Percentiles rank a stretch among this genome's conserved stretches.
Evolutionary conservation across 495 filamentous ascomycete species (phyloP).

Genomic region (Chaetomidium leptoderma): DNA sequence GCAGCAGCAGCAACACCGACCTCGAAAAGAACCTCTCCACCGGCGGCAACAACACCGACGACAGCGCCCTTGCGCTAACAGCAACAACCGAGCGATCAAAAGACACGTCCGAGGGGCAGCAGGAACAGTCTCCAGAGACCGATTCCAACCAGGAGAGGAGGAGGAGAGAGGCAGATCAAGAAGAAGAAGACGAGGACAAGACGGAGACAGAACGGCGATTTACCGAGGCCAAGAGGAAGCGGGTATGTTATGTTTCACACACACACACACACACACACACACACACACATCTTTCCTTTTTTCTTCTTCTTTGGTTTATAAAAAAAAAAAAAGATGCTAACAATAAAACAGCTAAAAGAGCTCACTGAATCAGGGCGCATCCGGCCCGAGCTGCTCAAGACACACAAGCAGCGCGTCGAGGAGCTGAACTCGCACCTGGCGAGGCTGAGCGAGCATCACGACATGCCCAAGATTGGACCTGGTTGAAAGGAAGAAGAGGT

Average conservation of each 20-base stretch:
- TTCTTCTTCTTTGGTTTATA: neutral
- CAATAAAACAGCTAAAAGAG: conserved; percentile 57
- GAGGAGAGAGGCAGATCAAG: conserved; percentile 20
- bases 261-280: too few species aligned
- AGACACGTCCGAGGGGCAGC: neutral
- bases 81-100: neutral
- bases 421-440: conserved; percentile 92
- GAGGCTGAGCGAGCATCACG: conserved; percentile 91
- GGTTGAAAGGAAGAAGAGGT: conserved; percentile 50
- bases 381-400: conserved; percentile 73
- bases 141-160: neutral
- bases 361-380: conserved; percentile 48
- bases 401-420: conserved; percentile 94
- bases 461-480: conserved; percentile 86
- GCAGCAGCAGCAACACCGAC: conserved; percentile 7
- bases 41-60: conserved; percentile 13
- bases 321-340: neutral
- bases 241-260: conserved; percentile 51
- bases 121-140: neutral
- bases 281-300: too few species aligned
- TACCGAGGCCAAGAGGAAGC: conserved; percentile 72
- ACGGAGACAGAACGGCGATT: conserved; percentile 81
- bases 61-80: neutral
- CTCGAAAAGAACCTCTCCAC: conserved; percentile 38
- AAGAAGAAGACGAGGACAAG: conserved; percentile 47